Evolutionary conservation across 805 yeast genomes (phyloP).

Genomic region (Metschnikowia lochheadii): DNA sequence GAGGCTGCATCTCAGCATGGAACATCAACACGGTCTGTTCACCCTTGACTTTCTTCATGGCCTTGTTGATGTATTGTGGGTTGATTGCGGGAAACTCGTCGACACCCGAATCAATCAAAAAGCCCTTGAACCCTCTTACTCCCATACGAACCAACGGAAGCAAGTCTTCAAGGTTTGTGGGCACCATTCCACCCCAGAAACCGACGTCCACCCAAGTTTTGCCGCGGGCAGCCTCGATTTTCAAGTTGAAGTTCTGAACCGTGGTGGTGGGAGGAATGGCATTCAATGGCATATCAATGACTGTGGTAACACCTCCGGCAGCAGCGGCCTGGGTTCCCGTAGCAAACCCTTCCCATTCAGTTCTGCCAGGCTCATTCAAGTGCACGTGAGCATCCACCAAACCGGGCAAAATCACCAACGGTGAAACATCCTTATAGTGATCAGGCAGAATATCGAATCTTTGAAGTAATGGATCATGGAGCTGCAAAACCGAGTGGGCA

Average conservation of each 20-base stretch:
- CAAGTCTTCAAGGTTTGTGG: slow-evolving; percentile 66
- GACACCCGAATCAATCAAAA: slow-evolving; percentile 91
- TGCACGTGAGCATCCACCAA: slow-evolving; percentile 93
- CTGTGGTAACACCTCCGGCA: slow-evolving; percentile 94
- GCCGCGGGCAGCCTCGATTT: slow-evolving; percentile 72
- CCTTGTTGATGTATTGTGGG: slow-evolving; percentile 58
- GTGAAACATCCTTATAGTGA: slow-evolving; percentile 53
- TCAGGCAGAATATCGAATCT: slow-evolving; percentile 40
- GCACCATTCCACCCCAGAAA: slow-evolving; percentile 95
- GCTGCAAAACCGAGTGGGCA: slow-evolving; percentile 27
- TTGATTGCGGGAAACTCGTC: slow-evolving; percentile 88
- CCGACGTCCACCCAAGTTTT: slow-evolving; percentile 92
- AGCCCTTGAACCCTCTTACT: slow-evolving; percentile 91
- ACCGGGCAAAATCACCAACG: slow-evolving; percentile 76
- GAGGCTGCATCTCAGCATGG: slow-evolving; percentile 83
- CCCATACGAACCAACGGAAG: slow-evolving; percentile 78
- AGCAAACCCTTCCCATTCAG: slow-evolving; percentile 98
- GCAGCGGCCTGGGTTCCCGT: slow-evolving; percentile 95
- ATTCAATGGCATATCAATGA: slow-evolving; percentile 92
- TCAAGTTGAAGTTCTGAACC: slow-evolving; percentile 65
- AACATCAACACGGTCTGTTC: slow-evolving; percentile 75
- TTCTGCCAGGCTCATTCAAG: slow-evolving; percentile 94
- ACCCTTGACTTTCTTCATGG: slow-evolving; percentile 60
- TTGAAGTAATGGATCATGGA: slow-evolving; percentile 37
- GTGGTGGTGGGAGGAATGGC: slow-evolving; percentile 96